Evolutionary conservation across 768 basidiomycete species (phyloP).

Genomic region (Collybiopsis luxurians): DNA sequence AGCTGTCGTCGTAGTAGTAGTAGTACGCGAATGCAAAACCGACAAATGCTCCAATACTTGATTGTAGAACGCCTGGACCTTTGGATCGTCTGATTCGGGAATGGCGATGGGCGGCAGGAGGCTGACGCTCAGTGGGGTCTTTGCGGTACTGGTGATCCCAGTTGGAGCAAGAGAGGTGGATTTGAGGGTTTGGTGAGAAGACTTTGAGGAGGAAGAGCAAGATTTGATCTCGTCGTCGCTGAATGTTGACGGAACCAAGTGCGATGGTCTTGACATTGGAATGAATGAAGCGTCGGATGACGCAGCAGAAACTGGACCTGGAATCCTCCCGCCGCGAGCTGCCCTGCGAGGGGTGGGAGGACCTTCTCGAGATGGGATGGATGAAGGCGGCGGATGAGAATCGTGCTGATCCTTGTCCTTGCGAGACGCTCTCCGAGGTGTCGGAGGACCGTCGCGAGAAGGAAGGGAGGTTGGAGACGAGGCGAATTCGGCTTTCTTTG

Average conservation of each 20-base stretch:
- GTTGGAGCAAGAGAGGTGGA: constrained; percentile 21
- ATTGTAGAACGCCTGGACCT: constrained; percentile 81
- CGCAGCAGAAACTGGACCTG: not conserved
- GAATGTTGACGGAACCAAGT: constrained; percentile 3
- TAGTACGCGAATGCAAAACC: constrained; percentile 59
- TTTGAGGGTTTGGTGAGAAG: not conserved
- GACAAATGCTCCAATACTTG: constrained; percentile 80
- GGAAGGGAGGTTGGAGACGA: constrained; percentile 39
- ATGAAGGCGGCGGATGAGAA: constrained; percentile 21
- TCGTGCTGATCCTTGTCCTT: constrained; percentile 18
- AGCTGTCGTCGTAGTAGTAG: constrained; percentile 3
- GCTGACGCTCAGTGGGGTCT: no score
- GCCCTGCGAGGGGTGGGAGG: constrained; percentile 67
- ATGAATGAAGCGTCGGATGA: constrained; percentile 18
- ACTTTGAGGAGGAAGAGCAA: not conserved
- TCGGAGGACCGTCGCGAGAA: constrained; percentile 55
- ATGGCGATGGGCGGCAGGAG: constrained; percentile 52
- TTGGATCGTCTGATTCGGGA: constrained; percentile 72
- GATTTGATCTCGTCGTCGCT: constrained; percentile 1
- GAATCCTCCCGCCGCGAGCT: constrained; percentile 19
- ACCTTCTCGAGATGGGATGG: constrained; percentile 50
- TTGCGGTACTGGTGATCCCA: no score
- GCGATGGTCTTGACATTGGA: constrained; percentile 1
- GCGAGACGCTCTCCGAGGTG: constrained; percentile 53
- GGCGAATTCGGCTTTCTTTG: not conserved